phyloP scores from a whole-genome alignment of 139 green algal genomes.

The Pleodorina starrii region DNA sequence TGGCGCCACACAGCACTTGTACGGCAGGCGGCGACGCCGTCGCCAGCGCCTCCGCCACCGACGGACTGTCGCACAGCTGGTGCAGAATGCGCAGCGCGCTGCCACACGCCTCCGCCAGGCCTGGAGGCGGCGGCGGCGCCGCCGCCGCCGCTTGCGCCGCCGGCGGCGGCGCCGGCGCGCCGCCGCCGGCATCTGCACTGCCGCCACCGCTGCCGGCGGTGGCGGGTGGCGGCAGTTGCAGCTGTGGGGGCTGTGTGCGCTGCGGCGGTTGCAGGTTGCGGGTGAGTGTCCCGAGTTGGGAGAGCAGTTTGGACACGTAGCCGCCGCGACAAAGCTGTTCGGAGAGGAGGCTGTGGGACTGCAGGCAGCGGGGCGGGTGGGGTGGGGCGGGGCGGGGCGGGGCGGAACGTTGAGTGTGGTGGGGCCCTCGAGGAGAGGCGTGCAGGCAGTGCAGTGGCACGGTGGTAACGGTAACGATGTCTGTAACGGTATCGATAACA shows the following conservation, averaged over 20 bases:
- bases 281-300: conserved; percentile 57
- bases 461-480: too few relatives aligned
- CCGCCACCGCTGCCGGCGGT: neutral
- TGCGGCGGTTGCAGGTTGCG: neutral
- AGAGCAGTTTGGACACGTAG: conserved; percentile 74
- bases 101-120: conserved; percentile 52
- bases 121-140: neutral
- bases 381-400: neutral
- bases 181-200: neutral
- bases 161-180: conserved; percentile 32
- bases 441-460: too few relatives aligned
- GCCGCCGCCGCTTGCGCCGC: conserved; percentile 61
- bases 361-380: neutral
- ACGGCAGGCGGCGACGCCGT: conserved; percentile 2
- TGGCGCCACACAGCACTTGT: conserved; percentile 62
- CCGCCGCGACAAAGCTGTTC: conserved; percentile 81
- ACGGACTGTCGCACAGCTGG: conserved; percentile 64
- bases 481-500: too few relatives aligned
- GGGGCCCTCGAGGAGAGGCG: too few relatives aligned
- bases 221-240: neutral
- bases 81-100: conserved; percentile 83
- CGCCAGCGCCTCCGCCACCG: conserved; percentile 77
- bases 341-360: conserved; percentile 69
- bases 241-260: conserved; percentile 7
- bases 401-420: too few relatives aligned